These are phyloP conservation scores for Populus simonii DNA, from an alignment of 345 rosid genomes.

Conservation along the genomic window DNA sequence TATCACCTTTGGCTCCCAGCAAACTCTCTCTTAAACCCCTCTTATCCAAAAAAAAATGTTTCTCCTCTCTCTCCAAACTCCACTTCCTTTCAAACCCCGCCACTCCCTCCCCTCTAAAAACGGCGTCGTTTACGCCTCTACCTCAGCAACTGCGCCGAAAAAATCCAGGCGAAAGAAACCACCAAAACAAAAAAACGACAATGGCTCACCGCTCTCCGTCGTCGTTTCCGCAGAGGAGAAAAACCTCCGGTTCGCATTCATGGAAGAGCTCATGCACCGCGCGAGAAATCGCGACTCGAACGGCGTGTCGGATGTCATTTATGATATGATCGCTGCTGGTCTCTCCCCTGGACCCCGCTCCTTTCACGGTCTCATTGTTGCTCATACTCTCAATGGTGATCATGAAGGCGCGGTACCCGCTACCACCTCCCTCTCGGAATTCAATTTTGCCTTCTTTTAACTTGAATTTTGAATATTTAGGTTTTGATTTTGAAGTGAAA, in stretches of 20 bases:
- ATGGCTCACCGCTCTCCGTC: background rate
- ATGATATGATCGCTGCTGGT: conserved; percentile 96
- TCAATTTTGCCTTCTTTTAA: background rate
- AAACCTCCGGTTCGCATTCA: conserved; percentile 70
- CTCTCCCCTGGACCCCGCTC: conserved; percentile 89
- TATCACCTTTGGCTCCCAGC: background rate
- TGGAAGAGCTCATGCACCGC: conserved; percentile 90
- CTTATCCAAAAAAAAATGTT: conserved; percentile 27
- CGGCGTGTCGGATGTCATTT: conserved; percentile 74
- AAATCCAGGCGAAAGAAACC: conserved; percentile 18
- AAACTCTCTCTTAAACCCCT: background rate
- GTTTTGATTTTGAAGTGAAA: background rate
- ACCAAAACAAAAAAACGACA: background rate
- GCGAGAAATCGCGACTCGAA: conserved; percentile 63
- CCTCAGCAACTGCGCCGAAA: background rate
- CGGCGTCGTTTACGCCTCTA: conserved; percentile 9
- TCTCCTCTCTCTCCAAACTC: conserved; percentile 2
- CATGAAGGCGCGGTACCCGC: conserved; percentile 79
- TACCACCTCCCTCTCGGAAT: background rate
- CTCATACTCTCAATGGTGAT: conserved; percentile 66
- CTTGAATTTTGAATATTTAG: background rate
- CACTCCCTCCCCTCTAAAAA: background rate
- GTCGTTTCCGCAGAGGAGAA: conserved; percentile 58
- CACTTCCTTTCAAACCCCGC: conserved; percentile 3
- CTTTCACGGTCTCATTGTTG: conserved; percentile 82